Conservation (phyloP, 2,329 filamentous ascomycete species). For the Immersiporthe knoxdaviesiana region DNA sequence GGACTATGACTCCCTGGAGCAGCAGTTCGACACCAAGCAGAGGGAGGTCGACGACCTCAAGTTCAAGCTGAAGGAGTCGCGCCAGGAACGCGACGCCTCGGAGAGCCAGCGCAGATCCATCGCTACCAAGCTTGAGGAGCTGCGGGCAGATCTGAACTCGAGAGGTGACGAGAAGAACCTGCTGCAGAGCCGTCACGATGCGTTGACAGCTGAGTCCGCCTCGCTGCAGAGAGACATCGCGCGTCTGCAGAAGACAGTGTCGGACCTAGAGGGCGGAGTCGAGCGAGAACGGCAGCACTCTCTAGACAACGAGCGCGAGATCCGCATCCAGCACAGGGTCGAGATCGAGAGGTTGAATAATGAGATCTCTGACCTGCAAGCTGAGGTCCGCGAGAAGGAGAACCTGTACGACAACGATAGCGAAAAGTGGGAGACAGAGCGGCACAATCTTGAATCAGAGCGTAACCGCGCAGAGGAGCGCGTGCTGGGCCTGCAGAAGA, state of each 20-base stretch:
- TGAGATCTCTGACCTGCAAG: constrained; percentile 65
- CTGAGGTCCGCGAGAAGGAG: constrained; percentile 70
- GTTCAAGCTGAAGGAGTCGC: constrained; percentile 47
- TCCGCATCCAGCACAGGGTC: constrained; percentile 56
- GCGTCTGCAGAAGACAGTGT: constrained; percentile 49
- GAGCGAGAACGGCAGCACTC: constrained; percentile 60
- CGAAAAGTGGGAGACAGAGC: constrained; percentile 73
- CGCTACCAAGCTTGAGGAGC: constrained; percentile 55
- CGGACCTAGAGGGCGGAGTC: constrained; percentile 53
- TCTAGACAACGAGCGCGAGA: constrained; percentile 62
- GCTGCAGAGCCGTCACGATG: constrained; percentile 70
- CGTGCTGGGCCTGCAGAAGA: constrained; percentile 68
- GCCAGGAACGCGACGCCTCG: constrained; percentile 47
- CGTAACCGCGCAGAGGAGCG: constrained; percentile 69
- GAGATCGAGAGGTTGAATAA: constrained; percentile 59
- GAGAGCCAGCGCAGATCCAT: constrained; percentile 45
- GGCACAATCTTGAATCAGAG: constrained; percentile 66
- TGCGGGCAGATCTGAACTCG: constrained; percentile 62
- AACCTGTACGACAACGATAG: constrained; percentile 71
- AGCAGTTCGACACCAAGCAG: constrained; percentile 51
- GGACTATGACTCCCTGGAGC: constrained; percentile 56
- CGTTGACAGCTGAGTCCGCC: constrained; percentile 66
- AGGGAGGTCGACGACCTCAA: constrained; percentile 51
- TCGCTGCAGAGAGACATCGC: constrained; percentile 68
- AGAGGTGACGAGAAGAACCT: constrained; percentile 69